Evolutionary conservation across 768 basidiomycete genomes (phyloP).

Genomic region (Hygrophorus pudorinus): DNA sequence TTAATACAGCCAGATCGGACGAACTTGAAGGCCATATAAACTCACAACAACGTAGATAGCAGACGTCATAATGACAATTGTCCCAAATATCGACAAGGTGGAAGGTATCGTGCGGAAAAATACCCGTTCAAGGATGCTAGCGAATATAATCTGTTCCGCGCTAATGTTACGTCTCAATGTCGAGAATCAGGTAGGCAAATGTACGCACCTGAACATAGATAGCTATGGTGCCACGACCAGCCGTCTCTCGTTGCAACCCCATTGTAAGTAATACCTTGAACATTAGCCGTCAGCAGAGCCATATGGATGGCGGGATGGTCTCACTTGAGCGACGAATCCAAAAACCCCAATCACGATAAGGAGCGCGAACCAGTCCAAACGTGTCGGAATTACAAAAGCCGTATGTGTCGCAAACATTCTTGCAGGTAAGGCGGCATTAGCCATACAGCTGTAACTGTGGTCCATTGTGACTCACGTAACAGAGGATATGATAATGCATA

Average conservation of each 20-base stretch:
- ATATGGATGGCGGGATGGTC: too few relatives aligned
- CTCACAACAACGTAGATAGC: slow-evolving; percentile 44
- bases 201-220: slow-evolving; percentile 39
- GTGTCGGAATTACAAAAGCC: slow-evolving; percentile 36
- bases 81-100: slow-evolving; percentile 36
- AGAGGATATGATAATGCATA: slow-evolving; percentile 35
- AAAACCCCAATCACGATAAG: slow-evolving; percentile 41
- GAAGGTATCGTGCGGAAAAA: slow-evolving; percentile 41
- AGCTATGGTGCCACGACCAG: slow-evolving; percentile 47
- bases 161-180: not conserved
- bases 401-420: slow-evolving; percentile 36
- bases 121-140: slow-evolving; percentile 35
- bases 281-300: not conserved
- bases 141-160: slow-evolving; percentile 33
- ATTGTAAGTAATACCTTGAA: slow-evolving; percentile 30
- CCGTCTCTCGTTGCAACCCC: slow-evolving; percentile 57
- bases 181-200: not conserved
- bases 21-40: slow-evolving; percentile 1
- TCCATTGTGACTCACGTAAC: slow-evolving; percentile 1
- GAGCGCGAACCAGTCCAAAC: slow-evolving; percentile 33
- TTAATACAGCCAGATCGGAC: not conserved
- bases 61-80: slow-evolving; percentile 35
- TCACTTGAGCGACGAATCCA: slow-evolving; percentile 43
- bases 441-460: too few relatives aligned
- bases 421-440: not conserved